Conservation (phyloP, 2,329 filamentous ascomycete species). For the Fusarium falciforme region DNA sequence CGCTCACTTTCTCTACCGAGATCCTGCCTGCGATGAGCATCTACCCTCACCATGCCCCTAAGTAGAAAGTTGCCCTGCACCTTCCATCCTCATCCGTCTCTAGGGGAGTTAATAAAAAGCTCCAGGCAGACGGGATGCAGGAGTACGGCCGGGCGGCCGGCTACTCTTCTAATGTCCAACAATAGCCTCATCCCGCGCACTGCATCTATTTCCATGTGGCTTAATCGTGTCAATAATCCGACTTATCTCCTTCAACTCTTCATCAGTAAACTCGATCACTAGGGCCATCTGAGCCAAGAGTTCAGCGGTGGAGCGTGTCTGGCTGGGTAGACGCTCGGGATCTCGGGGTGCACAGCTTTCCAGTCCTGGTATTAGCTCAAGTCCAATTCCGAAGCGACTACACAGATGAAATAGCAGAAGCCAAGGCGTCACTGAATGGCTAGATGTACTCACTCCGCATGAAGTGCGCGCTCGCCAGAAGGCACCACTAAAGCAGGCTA, state of each 20-base stretch:
- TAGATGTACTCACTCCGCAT: too few species aligned
- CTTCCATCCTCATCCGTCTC: not conserved
- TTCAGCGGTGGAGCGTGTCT: not conserved
- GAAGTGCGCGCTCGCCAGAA: too few species aligned
- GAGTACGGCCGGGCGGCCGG: too few species aligned
- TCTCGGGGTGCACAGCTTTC: not conserved
- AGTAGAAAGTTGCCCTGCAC: not conserved
- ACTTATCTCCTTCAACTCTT: not conserved
- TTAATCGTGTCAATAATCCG: not conserved
- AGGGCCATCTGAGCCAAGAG: not conserved
- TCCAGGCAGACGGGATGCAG: too few species aligned
- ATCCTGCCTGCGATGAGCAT: not conserved
- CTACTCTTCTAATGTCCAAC: not conserved
- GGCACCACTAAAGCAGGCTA: too few species aligned
- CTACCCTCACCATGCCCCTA: not conserved
- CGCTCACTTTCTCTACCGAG: not conserved
- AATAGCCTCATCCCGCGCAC: not conserved
- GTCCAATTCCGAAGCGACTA: not conserved
- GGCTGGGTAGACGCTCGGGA: not conserved
- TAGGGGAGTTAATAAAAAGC: not conserved
- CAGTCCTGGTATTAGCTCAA: not conserved
- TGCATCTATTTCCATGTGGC: not conserved
- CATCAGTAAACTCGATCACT: not conserved
- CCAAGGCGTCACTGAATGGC: too few species aligned
- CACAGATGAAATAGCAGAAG: not conserved